Percentiles rank a stretch among this genome's conserved stretches.
These are phyloP conservation scores for Fusarium setosum DNA, from an alignment of 2,329 filamentous ascomycete genomes.

Conservation along the genomic window DNA sequence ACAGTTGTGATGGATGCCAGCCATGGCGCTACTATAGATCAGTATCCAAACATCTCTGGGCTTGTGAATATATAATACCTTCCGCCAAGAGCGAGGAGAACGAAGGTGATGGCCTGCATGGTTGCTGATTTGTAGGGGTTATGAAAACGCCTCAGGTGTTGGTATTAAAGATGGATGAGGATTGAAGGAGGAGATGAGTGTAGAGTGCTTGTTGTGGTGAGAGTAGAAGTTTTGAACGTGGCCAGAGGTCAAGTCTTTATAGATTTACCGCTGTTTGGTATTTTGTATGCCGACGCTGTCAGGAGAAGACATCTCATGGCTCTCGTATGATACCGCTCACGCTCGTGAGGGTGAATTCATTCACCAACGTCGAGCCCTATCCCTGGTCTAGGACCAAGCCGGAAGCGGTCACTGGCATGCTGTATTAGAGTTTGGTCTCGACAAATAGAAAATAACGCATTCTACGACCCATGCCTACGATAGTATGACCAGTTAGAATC, in stretches of 20 bases:
- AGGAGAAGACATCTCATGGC: too few relatives aligned
- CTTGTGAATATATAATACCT: background rate
- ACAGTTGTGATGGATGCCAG: slow-evolving; percentile 17
- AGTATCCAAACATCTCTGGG: background rate
- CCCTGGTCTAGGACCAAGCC: too few relatives aligned
- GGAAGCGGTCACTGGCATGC: too few relatives aligned
- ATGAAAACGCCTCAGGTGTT: too few relatives aligned
- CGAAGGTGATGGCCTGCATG: background rate
- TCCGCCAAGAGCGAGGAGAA: background rate
- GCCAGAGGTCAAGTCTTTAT: background rate
- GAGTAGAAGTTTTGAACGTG: background rate
- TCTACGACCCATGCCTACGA: background rate
- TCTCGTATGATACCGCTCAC: too few relatives aligned
- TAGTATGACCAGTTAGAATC: background rate
- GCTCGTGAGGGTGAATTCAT: too few relatives aligned
- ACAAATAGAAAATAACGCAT: too few relatives aligned
- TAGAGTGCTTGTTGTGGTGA: background rate
- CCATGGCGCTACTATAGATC: background rate
- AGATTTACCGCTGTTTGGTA: too few relatives aligned
- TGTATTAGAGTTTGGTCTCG: too few relatives aligned
- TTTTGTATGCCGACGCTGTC: too few relatives aligned
- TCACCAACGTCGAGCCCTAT: too few relatives aligned
- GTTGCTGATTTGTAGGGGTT: background rate
- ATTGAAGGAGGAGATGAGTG: background rate
- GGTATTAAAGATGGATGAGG: background rate